Evolutionary conservation across 2,329 filamentous ascomycete genomes (phyloP).

Genomic region (Colletotrichum filicis): DNA sequence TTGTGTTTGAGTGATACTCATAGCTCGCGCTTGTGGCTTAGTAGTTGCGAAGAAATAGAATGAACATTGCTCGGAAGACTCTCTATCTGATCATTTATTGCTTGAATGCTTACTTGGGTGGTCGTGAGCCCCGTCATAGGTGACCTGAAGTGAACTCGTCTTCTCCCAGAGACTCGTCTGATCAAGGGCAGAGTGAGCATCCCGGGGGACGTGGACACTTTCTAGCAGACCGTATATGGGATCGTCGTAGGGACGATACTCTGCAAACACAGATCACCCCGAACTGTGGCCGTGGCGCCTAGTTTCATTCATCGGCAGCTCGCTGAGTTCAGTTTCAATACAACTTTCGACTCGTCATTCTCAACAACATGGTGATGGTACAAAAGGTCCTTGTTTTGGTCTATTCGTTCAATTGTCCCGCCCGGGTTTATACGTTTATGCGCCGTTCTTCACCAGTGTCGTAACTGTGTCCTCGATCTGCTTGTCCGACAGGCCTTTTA

Average conservation of each 20-base stretch:
- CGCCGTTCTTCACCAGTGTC: conserved; percentile 58
- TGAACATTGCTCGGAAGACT: neutral
- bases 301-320: neutral
- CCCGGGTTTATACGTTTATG: conserved; percentile 2
- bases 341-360: conserved; percentile 1
- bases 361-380: conserved; percentile 25
- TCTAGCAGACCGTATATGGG: too few relatives aligned
- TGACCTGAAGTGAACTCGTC: neutral
- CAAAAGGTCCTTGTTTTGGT: conserved; percentile 8
- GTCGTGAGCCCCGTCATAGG: neutral
- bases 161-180: neutral
- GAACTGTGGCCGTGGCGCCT: neutral
- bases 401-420: neutral
- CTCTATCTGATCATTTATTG: neutral
- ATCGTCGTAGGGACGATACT: too few relatives aligned
- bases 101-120: neutral
- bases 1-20: neutral
- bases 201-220: too few relatives aligned
- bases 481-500: conserved; percentile 64
- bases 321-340: neutral
- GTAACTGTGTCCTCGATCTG: conserved; percentile 70
- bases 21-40: neutral
- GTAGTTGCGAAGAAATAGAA: neutral
- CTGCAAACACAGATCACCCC: too few relatives aligned
- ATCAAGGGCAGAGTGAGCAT: too few relatives aligned